Conservation (phyloP, 345 rosid species). For the Citrus cavaleriei region DNA sequence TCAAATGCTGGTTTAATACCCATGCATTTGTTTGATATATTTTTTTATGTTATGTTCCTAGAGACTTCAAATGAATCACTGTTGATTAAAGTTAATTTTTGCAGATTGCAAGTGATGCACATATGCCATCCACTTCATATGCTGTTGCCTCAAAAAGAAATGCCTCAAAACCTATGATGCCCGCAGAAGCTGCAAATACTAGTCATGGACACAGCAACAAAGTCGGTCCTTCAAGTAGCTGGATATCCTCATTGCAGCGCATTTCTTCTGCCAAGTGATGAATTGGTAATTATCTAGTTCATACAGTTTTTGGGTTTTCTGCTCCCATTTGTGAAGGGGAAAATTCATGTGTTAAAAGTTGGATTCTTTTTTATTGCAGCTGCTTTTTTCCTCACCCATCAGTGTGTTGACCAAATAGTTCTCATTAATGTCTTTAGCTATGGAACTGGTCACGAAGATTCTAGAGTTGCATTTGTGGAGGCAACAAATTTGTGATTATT, state of each 20-base stretch:
- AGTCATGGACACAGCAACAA: constrained; percentile 46
- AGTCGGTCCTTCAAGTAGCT: constrained; percentile 60
- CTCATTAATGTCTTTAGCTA: constrained; percentile 25
- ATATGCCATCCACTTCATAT: constrained; percentile 56
- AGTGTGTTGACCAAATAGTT: constrained; percentile 24
- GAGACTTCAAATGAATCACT: background rate
- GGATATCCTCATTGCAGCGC: constrained; percentile 76
- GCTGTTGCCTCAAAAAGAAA: constrained; percentile 68
- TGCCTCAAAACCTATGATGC: constrained; percentile 39
- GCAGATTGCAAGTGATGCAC: constrained; percentile 39
- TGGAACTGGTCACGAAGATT: constrained; percentile 32
- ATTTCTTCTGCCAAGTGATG: constrained; percentile 63
- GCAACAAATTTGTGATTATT: constrained; percentile 28
- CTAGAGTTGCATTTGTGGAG: constrained; percentile 29
- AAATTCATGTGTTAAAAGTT: constrained; percentile 6
- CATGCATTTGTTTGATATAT: background rate
- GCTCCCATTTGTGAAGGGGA: background rate
- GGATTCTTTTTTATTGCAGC: constrained; percentile 16
- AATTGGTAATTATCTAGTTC: constrained; percentile 29
- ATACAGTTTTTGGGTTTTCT: background rate
- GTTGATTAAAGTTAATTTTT: constrained; percentile 15
- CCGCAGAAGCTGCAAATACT: constrained; percentile 53
- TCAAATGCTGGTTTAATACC: background rate
- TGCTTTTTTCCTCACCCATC: constrained; percentile 19
- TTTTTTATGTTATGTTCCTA: background rate